Percentiles rank a stretch among this genome's conserved stretches.
Evolutionary conservation across 2,329 filamentous ascomycete species (phyloP).

Genomic region (Colletotrichum simmondsii): DNA sequence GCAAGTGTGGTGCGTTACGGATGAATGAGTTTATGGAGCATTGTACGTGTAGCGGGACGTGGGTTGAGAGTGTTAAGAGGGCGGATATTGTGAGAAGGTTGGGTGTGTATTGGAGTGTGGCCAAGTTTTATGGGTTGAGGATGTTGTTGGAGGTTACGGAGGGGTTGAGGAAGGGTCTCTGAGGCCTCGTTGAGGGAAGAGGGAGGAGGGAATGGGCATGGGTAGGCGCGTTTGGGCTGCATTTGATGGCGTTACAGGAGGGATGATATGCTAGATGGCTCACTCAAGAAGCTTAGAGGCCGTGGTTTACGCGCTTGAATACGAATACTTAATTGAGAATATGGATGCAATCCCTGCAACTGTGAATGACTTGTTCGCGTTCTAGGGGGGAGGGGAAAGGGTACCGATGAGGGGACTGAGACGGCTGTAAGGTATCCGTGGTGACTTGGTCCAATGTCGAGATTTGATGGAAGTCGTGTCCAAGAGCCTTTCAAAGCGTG

Average conservation of each 20-base stretch:
- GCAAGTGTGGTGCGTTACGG: slow-evolving; percentile 75
- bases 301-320: not conserved
- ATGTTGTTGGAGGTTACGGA: slow-evolving; percentile 84
- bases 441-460: too few species aligned
- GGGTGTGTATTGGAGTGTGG: slow-evolving; percentile 78
- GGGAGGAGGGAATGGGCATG: not conserved
- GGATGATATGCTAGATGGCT: not conserved
- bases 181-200: not conserved
- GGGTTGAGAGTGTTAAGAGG: slow-evolving; percentile 77
- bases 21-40: slow-evolving; percentile 97
- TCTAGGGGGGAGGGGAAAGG: too few species aligned
- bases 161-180: slow-evolving; percentile 65
- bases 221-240: not conserved
- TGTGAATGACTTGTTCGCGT: too few species aligned
- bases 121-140: slow-evolving; percentile 80
- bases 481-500: too few species aligned
- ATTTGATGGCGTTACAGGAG: not conserved
- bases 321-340: not conserved
- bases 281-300: not conserved
- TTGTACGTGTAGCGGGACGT: slow-evolving; percentile 90
- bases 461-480: too few species aligned
- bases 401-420: too few species aligned
- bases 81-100: slow-evolving; percentile 74
- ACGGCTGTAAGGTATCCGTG: too few species aligned
- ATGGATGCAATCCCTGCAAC: not conserved